phyloP scores from a whole-genome alignment of 306 rosid species.

The Rubus idaeus region DNA sequence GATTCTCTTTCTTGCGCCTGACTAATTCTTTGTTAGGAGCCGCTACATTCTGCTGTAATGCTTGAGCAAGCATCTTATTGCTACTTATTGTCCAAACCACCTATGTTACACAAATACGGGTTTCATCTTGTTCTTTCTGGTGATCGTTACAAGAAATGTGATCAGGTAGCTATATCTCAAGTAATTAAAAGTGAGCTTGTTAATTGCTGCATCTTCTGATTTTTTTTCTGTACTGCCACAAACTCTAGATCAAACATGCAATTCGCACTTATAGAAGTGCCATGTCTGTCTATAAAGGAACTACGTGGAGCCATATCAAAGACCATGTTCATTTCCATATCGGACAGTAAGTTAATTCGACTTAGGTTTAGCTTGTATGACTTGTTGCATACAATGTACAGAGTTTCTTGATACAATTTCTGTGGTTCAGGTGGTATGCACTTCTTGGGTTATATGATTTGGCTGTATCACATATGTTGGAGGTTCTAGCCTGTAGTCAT shows the following conservation, averaged over 20 bases:
- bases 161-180: constrained; percentile 60
- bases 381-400: constrained; percentile 14
- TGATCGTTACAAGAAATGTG: constrained; percentile 90
- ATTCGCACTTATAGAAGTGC: constrained; percentile 86
- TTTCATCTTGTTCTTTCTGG: constrained; percentile 99
- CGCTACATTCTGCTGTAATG: constrained; percentile 90
- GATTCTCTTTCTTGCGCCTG: constrained; percentile 33
- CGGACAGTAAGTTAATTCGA: constrained; percentile 74
- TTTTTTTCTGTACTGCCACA: neutral
- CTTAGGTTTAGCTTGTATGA: constrained; percentile 17
- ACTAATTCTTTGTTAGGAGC: constrained; percentile 59
- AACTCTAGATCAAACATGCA: constrained; percentile 80
- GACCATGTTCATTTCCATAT: constrained; percentile 94
- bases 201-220: constrained; percentile 21
- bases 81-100: constrained; percentile 83
- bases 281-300: constrained; percentile 78
- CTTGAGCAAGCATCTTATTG: constrained; percentile 99
- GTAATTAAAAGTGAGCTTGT: constrained; percentile 3
- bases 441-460: constrained; percentile 74
- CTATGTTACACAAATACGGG: constrained; percentile 92
- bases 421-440: constrained; percentile 88
- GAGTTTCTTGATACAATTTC: constrained; percentile 30
- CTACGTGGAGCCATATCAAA: constrained; percentile 79
- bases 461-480: constrained; percentile 83
- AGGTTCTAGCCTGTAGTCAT: constrained; percentile 84